Evolutionary conservation across 2,329 filamentous ascomycete genomes (phyloP).

Genomic region (Colletotrichum sp.): DNA sequence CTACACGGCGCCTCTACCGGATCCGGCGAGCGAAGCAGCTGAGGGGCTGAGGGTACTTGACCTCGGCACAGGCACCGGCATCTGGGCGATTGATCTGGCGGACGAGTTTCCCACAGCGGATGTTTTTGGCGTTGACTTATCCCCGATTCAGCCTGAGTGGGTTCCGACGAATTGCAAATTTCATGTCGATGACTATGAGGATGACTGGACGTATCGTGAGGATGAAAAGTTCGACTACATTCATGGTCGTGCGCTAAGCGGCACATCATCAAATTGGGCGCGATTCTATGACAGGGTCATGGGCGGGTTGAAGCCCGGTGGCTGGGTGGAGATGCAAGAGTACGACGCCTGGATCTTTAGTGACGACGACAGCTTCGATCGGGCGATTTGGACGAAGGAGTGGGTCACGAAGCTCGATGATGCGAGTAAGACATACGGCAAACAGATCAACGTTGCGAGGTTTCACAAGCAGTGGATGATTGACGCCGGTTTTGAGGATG

Average conservation of each 20-base stretch:
- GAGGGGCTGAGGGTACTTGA: conserved; percentile 53
- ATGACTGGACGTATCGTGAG: conserved; percentile 43
- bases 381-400: conserved; percentile 42
- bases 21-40: conserved; percentile 28
- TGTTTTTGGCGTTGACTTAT: conserved; percentile 61
- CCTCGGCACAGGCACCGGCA: conserved; percentile 66
- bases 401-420: conserved; percentile 41
- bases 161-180: conserved; percentile 68
- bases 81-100: conserved; percentile 51
- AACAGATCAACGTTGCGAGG: conserved; percentile 41
- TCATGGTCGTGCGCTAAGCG: conserved; percentile 34
- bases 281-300: conserved; percentile 34
- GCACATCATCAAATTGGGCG: conserved; percentile 36
- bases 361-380: conserved; percentile 41
- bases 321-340: conserved; percentile 43
- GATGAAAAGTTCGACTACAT: conserved; percentile 45
- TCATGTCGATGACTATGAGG: conserved; percentile 68
- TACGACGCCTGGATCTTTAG: conserved; percentile 43
- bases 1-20: conserved; percentile 29
- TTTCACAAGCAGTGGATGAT: conserved; percentile 42
- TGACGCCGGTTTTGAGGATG: conserved; percentile 42
- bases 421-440: conserved; percentile 40
- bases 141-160: conserved; percentile 61
- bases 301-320: conserved; percentile 35
- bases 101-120: conserved; percentile 55